These are phyloP conservation scores for Nepenthes gracilis DNA, from an alignment of 148 eudicot genomes.

Conservation along the genomic window DNA sequence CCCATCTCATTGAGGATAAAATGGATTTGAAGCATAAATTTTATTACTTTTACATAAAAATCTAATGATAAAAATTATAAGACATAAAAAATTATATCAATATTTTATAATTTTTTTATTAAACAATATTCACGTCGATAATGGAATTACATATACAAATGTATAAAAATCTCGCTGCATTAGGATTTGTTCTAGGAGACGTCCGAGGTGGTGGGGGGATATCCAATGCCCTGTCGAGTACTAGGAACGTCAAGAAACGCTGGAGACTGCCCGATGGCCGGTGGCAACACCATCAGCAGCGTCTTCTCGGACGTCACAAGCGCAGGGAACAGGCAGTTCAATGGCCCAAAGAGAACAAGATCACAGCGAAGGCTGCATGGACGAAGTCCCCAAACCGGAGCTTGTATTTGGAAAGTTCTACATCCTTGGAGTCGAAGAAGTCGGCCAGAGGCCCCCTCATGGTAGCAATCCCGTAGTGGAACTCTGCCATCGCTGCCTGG, in stretches of 20 bases:
- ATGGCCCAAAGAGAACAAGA: constrained; percentile 31
- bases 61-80: too few species aligned
- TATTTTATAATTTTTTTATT: too few species aligned
- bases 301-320: constrained; percentile 22
- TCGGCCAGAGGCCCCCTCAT: constrained; percentile 37
- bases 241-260: constrained; percentile 23
- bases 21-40: too few species aligned
- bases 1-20: too few species aligned
- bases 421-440: not conserved
- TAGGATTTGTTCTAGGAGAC: too few species aligned
- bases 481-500: constrained; percentile 21
- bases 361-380: constrained; percentile 24
- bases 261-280: constrained; percentile 27
- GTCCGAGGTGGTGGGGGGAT: constrained; percentile 11
- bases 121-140: too few species aligned
- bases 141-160: too few species aligned
- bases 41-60: too few species aligned
- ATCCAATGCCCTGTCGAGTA: constrained; percentile 35
- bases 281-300: constrained; percentile 32
- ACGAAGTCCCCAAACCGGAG: constrained; percentile 34
- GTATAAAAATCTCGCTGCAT: too few species aligned
- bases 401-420: constrained; percentile 19
- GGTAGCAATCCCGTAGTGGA: constrained; percentile 42
- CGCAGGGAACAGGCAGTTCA: constrained; percentile 32
- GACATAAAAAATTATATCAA: too few species aligned